Base-by-base conservation (phyloP, 352 stramenopile species). In the Phytophthora fragariaefolia region DNA sequence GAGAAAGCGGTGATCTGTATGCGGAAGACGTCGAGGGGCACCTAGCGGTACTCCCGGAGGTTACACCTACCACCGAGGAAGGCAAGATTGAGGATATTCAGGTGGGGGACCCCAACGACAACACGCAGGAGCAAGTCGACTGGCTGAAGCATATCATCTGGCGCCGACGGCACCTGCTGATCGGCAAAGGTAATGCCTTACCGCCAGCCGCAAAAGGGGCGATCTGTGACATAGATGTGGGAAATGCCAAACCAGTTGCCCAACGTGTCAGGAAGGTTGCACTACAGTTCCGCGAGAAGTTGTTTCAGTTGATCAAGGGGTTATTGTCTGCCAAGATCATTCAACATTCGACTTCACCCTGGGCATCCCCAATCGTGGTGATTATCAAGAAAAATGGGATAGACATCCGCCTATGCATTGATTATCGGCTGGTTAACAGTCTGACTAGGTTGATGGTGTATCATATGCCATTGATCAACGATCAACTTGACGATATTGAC, bases 31-130 rank as follows among this genome's bases (percentile, higher is more conserved):
- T 76, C 0, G 65, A 67, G 2, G 34, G n/a, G 1, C 26, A 77
- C 7, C 34, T 76, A 18, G 66, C 53, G 0, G 17, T 78, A 2
- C 49, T 81, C 0, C 65, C 69, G 2, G 73, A 81, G 20, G 18
- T 66, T 10, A 13, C n/a, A n/a, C n/a, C 20, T 1, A 18, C 15
- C 2, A 46, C 22, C 0, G 54, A 13, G 3, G 60, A 64, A 7
- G 58, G 73, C 1, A 61, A 3, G 53, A 66, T 55, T 0, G 52
- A 65, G 2, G 73, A 77, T n/a, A 52, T 74, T 20, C 52, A 70
- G 12, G 49, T 78, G 0, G 32, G 28, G 0, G 56, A 66, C 26
- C 59, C 49, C 8, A 51, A 10, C 0, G 27, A 36, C 1, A 65
- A 51, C n/a, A 36, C 30, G 30, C 32, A 32, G 1, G 69, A 77